Evolutionary conservation across 345 rosid genomes (phyloP).

Genomic region (Arabidopsis arenosa): DNA sequence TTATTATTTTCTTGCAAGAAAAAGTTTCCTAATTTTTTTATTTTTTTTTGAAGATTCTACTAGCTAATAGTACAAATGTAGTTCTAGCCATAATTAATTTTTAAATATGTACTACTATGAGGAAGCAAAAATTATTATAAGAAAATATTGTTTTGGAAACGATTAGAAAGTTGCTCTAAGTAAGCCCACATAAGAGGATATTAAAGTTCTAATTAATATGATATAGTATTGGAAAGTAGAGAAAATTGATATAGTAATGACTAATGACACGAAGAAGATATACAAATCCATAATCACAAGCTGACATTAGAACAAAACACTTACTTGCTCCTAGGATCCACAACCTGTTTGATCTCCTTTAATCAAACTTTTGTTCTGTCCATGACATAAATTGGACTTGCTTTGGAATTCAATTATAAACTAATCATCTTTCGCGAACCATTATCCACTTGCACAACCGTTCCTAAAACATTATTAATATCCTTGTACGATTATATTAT

Average conservation of each 20-base stretch:
- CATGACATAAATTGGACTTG: conserved; percentile 14
- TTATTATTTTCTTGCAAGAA: too few relatives aligned
- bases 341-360: conserved; percentile 41
- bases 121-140: too few relatives aligned
- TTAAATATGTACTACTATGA: too few relatives aligned
- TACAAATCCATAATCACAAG: conserved; percentile 17
- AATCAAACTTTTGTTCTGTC: conserved; percentile 42
- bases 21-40: too few relatives aligned
- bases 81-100: too few relatives aligned
- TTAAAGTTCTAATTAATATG: neutral
- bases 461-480: conserved; percentile 1
- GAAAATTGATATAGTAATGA: neutral
- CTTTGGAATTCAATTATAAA: conserved; percentile 16
- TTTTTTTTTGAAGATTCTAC: too few relatives aligned
- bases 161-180: neutral
- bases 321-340: conserved; percentile 25
- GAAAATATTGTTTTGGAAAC: too few relatives aligned
- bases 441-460: conserved; percentile 32
- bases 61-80: too few relatives aligned
- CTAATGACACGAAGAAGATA: conserved; percentile 6
- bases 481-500: conserved; percentile 5
- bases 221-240: neutral
- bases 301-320: conserved; percentile 26
- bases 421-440: conserved; percentile 16
- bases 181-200: conserved; percentile 5